Conservation (phyloP, 1,284 basidiomycete species). For the Sanghuangporus weigelae region DNA sequence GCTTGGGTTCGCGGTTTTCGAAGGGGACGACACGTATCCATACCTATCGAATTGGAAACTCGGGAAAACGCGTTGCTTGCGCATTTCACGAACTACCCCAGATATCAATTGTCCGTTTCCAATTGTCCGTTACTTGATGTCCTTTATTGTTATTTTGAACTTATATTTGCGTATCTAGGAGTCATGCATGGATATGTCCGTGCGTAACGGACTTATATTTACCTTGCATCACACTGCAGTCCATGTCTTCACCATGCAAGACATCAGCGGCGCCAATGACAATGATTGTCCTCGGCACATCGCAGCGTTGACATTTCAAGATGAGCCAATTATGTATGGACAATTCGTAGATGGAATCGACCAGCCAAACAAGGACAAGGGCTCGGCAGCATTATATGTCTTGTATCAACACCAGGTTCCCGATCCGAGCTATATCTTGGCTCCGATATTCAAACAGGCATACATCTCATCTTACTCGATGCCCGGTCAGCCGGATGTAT, state of each 20-base stretch:
- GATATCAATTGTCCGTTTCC: background rate
- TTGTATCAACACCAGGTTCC: background rate
- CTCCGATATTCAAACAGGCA: background rate
- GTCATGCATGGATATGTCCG: background rate
- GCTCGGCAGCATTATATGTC: background rate
- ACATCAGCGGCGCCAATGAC: background rate
- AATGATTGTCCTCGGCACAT: background rate
- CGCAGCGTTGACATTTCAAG: background rate
- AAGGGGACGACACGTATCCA: slow-evolving; percentile 10
- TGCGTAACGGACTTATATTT: background rate
- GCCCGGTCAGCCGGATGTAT: no score
- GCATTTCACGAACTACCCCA: background rate
- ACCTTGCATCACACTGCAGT: background rate
- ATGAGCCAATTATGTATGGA: background rate
- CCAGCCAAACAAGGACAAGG: background rate
- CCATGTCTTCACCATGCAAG: background rate
- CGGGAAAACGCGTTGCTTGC: background rate
- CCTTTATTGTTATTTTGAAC: background rate
- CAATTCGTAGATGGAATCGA: background rate
- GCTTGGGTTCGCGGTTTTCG: background rate
- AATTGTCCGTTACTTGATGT: background rate
- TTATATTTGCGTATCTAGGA: background rate
- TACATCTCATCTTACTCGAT: background rate
- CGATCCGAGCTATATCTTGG: background rate
- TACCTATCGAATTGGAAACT: background rate